These are phyloP conservation scores for Tausonia pullulans DNA, from an alignment of 1,284 basidiomycete species.

Conservation along the genomic window DNA sequence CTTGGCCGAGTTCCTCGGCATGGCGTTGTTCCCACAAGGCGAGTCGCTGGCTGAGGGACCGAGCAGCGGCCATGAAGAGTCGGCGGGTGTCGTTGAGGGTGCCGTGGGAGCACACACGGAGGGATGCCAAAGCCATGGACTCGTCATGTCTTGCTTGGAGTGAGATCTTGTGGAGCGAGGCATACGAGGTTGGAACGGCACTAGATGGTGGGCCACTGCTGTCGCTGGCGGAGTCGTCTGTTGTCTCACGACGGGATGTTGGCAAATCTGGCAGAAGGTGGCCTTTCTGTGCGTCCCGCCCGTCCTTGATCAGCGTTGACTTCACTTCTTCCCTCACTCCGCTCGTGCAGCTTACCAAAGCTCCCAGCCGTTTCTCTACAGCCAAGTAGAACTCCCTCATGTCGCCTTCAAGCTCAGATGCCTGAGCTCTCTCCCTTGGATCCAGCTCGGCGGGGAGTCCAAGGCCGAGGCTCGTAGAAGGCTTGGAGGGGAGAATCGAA, in stretches of 20 bases:
- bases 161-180: conserved; percentile 41
- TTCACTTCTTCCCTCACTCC: too few relatives aligned
- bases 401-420: neutral
- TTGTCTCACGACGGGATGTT: neutral
- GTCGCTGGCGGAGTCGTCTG: neutral
- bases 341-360: neutral
- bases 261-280: neutral
- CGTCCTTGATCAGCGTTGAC: too few relatives aligned
- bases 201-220: neutral
- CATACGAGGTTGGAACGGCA: neutral
- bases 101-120: conserved; percentile 39
- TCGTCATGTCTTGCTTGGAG: conserved; percentile 49
- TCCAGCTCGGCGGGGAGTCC: too few relatives aligned
- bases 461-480: too few relatives aligned
- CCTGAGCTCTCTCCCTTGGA: too few relatives aligned
- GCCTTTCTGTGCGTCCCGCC: neutral
- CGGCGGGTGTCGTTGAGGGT: conserved; percentile 53
- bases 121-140: conserved; percentile 45
- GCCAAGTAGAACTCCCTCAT: neutral
- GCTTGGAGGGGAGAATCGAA: too few relatives aligned
- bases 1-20: conserved; percentile 24
- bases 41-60: conserved; percentile 40
- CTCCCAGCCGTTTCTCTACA: neutral
- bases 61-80: conserved; percentile 39
- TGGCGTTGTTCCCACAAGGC: conserved; percentile 55